phyloP scores from a whole-genome alignment of 805 yeast species.

The Kodamaea leandrae region DNA sequence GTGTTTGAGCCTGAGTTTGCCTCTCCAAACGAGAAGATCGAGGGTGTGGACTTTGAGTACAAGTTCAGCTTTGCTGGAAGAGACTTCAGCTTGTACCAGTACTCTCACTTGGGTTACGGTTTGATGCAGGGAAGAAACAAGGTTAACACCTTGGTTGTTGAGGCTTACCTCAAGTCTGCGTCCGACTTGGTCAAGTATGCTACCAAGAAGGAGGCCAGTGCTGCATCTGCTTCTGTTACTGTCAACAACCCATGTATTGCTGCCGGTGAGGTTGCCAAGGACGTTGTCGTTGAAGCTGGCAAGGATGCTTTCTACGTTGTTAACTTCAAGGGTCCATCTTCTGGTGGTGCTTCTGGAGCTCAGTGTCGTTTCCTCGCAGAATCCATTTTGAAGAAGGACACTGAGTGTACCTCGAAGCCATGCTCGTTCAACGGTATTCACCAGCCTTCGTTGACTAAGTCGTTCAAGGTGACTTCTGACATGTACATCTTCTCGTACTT shows the following conservation, averaged over 20 bases:
- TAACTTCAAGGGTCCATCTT: constrained; percentile 60
- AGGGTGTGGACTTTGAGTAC: constrained; percentile 87
- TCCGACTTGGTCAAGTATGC: constrained; percentile 21
- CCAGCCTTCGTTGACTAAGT: constrained; percentile 83
- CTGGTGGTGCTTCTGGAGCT: constrained; percentile 54
- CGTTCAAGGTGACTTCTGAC: constrained; percentile 72
- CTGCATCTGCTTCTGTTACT: constrained; percentile 41
- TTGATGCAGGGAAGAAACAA: constrained; percentile 90
- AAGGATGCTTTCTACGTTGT: constrained; percentile 49
- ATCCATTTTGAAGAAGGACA: constrained; percentile 75
- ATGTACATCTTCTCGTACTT: constrained; percentile 91
- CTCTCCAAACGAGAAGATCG: constrained; percentile 53
- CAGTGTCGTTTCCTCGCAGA: constrained; percentile 90
- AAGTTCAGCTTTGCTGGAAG: constrained; percentile 77
- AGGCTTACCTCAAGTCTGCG: constrained; percentile 39
- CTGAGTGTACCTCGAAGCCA: constrained; percentile 68
- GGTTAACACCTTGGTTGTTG: constrained; percentile 65
- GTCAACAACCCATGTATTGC: constrained; percentile 84
- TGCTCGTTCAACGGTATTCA: constrained; percentile 97
- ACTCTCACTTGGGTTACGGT: constrained; percentile 94
- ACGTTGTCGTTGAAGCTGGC: constrained; percentile 59
- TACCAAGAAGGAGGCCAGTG: constrained; percentile 35
- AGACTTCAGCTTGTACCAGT: constrained; percentile 81
- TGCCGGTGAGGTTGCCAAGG: constrained; percentile 61
- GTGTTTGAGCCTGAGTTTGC: constrained; percentile 90